Percentiles rank a stretch among this genome's conserved stretches.
phyloP scores from a whole-genome alignment of 129 eudicot species.

The Rutidosis leptorrhynchoides region DNA sequence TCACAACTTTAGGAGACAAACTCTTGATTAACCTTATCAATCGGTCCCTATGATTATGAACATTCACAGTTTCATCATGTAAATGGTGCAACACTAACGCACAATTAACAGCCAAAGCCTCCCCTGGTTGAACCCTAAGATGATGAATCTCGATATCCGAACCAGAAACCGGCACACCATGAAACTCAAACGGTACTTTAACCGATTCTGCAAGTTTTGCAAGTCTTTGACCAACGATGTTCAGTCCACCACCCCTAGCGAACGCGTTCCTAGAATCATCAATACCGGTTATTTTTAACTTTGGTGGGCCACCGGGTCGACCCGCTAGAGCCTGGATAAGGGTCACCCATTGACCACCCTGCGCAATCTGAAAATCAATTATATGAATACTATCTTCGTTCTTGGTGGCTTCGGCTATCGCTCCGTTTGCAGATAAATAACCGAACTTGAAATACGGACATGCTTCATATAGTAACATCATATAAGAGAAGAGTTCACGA shows the following conservation, averaged over 20 bases:
- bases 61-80: slow-evolving; percentile 68
- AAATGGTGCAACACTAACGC: slow-evolving; percentile 76
- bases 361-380: slow-evolving; percentile 77
- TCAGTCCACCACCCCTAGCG: slow-evolving; percentile 83
- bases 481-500: slow-evolving; percentile 65
- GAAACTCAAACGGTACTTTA: slow-evolving; percentile 70
- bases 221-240: slow-evolving; percentile 59
- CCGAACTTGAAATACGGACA: slow-evolving; percentile 77
- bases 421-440: slow-evolving; percentile 59
- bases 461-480: slow-evolving; percentile 59
- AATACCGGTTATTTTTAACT: slow-evolving; percentile 59
- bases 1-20: slow-evolving; percentile 72
- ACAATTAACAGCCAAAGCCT: slow-evolving; percentile 85
- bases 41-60: slow-evolving; percentile 68
- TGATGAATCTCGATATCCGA: slow-evolving; percentile 44
- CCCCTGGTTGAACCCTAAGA: slow-evolving; percentile 49
- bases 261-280: slow-evolving; percentile 62
- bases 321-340: slow-evolving; percentile 62
- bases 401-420: slow-evolving; percentile 62
- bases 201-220: slow-evolving; percentile 49
- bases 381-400: slow-evolving; percentile 62
- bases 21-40: slow-evolving; percentile 64
- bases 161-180: slow-evolving; percentile 56
- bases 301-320: slow-evolving; percentile 77
- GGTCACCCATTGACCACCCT: slow-evolving; percentile 79